Conservation (phyloP, 2,329 filamentous ascomycete species). For the Dendrostoma leiphaemia region DNA sequence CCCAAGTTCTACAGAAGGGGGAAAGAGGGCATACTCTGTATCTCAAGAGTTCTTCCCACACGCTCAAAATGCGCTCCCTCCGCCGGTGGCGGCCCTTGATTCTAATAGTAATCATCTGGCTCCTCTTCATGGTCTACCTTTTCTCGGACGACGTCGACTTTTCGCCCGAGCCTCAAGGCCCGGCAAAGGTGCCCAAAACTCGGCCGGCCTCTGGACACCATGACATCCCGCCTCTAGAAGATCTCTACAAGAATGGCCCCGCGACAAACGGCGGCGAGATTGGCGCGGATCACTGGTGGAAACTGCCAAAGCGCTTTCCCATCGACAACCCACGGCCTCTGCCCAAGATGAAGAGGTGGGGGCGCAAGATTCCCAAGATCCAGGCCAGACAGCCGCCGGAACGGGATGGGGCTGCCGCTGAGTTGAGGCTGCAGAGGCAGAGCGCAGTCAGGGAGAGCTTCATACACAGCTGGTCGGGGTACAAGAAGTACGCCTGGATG, state of each 20-base stretch:
- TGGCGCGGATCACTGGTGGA: slow-evolving; percentile 27
- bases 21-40: too few species aligned
- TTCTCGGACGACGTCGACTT: slow-evolving; percentile 5
- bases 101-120: slow-evolving; percentile 14
- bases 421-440: slow-evolving; percentile 36
- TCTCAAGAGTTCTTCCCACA: not conserved
- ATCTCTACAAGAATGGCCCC: slow-evolving; percentile 5
- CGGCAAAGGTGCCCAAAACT: slow-evolving; percentile 8
- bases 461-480: slow-evolving; percentile 56
- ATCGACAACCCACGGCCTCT: slow-evolving; percentile 31
- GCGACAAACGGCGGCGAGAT: slow-evolving; percentile 11
- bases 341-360: slow-evolving; percentile 25
- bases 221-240: slow-evolving; percentile 2
- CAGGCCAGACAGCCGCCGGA: slow-evolving; percentile 56
- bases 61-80: slow-evolving; percentile 11
- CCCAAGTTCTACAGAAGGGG: too few species aligned
- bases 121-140: slow-evolving; percentile 16
- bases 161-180: slow-evolving; percentile 16
- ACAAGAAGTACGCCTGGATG: slow-evolving; percentile 62
- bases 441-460: slow-evolving; percentile 50
- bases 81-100: slow-evolving; percentile 18
- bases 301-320: slow-evolving; percentile 33
- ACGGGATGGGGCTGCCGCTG: slow-evolving; percentile 29
- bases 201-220: slow-evolving; percentile 14
- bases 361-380: slow-evolving; percentile 47